Conservation (phyloP, 108 stramenopile genomes). For the Nannochloropsis granulata region DNA sequence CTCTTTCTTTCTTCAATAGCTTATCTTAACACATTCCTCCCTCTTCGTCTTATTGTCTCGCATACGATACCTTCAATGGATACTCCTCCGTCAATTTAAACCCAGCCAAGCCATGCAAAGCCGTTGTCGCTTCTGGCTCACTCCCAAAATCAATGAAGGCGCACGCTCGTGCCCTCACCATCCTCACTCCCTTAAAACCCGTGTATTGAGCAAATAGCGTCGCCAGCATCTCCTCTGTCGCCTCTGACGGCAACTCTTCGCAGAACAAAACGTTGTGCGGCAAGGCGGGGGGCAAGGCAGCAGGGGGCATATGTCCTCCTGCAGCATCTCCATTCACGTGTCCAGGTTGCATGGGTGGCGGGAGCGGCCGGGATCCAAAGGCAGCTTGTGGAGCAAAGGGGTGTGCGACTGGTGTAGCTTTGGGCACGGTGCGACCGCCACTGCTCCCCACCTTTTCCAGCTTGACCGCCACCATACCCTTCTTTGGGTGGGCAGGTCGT, state of each 20-base stretch:
- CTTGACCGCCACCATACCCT: background rate
- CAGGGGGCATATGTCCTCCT: background rate
- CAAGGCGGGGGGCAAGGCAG: background rate
- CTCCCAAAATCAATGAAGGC: background rate
- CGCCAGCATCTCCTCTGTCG: background rate
- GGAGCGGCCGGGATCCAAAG: background rate
- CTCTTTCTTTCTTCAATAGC: too few species aligned
- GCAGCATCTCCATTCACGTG: background rate
- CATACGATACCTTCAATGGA: background rate
- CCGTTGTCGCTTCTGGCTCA: background rate
- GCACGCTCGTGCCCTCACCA: background rate
- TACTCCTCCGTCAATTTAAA: background rate
- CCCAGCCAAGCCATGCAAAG: background rate
- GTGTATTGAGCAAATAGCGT: background rate
- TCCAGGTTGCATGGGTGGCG: background rate
- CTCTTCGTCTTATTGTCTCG: background rate
- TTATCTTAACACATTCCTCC: background rate
- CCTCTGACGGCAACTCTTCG: background rate
- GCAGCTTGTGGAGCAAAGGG: background rate
- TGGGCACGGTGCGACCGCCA: background rate
- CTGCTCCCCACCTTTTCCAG: background rate
- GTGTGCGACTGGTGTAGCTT: background rate
- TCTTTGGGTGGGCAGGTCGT: background rate
- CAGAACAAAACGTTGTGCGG: background rate
- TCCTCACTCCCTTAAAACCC: background rate